These are phyloP conservation scores for Ambrosia artemisiifolia DNA, from an alignment of 129 eudicot genomes.

Conservation along the genomic window DNA sequence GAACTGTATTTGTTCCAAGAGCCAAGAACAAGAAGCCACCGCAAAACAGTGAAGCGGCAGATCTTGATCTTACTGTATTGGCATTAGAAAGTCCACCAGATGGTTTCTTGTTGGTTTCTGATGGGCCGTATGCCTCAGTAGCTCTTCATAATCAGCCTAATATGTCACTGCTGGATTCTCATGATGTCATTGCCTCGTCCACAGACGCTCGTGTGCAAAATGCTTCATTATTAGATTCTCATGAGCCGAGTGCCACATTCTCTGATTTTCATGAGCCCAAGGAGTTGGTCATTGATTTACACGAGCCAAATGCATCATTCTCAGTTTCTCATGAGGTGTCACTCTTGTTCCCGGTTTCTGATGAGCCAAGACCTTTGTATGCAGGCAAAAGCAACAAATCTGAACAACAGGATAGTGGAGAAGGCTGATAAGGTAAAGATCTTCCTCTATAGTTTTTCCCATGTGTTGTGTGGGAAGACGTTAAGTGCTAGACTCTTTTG, in stretches of 20 bases:
- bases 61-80: slow-evolving; percentile 34
- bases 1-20: slow-evolving; percentile 25
- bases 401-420: slow-evolving; percentile 15
- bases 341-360: slow-evolving; percentile 10
- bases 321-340: slow-evolving; percentile 7
- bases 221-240: slow-evolving; percentile 7
- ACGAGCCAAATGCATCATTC: slow-evolving; percentile 17
- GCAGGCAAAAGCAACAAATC: slow-evolving; percentile 14
- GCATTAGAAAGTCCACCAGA: slow-evolving; percentile 35
- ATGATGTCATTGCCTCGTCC: slow-evolving; percentile 16
- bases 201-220: slow-evolving; percentile 9
- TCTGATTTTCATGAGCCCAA: neutral
- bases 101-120: slow-evolving; percentile 24
- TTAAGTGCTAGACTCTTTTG: slow-evolving; percentile 20
- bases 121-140: slow-evolving; percentile 20
- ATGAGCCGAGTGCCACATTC: slow-evolving; percentile 6
- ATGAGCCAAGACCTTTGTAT: slow-evolving; percentile 17
- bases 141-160: slow-evolving; percentile 18
- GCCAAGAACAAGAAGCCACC: slow-evolving; percentile 25
- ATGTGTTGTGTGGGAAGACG: slow-evolving; percentile 19
- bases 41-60: slow-evolving; percentile 26
- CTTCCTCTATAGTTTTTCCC: slow-evolving; percentile 1
- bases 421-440: slow-evolving; percentile 27
- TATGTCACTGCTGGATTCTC: slow-evolving; percentile 14
- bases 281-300: neutral